A percentile compares a stretch with the other conserved stretches of the same genome.
phyloP scores from a whole-genome alignment of 2,329 filamentous ascomycete species.

The Fusarium brachygibbosum region DNA sequence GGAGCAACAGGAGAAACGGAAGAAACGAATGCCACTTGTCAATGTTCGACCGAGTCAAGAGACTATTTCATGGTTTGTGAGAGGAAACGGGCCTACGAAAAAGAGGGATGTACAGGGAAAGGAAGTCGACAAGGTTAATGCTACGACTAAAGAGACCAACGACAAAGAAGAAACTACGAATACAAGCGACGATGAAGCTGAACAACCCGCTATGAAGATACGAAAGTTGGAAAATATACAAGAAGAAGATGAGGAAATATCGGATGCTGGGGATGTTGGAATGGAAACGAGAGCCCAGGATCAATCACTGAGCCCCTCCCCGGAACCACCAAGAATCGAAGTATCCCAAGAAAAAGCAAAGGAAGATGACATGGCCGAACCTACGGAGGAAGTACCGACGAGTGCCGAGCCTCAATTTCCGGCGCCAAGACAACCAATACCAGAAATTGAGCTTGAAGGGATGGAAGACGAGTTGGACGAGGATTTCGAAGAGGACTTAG shows the following conservation, averaged over 20 bases:
- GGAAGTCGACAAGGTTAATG: slow-evolving; percentile 22
- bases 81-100: slow-evolving; percentile 51
- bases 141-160: slow-evolving; percentile 5
- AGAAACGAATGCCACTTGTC: slow-evolving; percentile 66
- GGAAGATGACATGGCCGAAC: not conserved
- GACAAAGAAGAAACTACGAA: not conserved
- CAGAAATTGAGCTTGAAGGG: slow-evolving; percentile 25
- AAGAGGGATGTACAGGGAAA: slow-evolving; percentile 50
- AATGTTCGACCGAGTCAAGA: slow-evolving; percentile 69
- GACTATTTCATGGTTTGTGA: slow-evolving; percentile 67
- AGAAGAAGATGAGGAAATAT: slow-evolving; percentile 36
- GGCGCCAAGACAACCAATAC: not conserved
- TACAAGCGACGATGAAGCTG: not conserved
- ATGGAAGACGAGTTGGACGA: slow-evolving; percentile 48
- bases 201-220: slow-evolving; percentile 2
- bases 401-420: not conserved
- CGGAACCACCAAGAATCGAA: slow-evolving; percentile 3
- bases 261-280: not conserved
- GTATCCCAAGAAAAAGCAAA: not conserved
- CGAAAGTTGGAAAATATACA: slow-evolving; percentile 22
- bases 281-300: not conserved
- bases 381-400: not conserved
- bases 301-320: not conserved
- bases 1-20: slow-evolving; percentile 64
- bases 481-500: slow-evolving; percentile 47